Percentiles rank a stretch among this genome's conserved stretches.
phyloP scores from a whole-genome alignment of 2,329 filamentous ascomycete species.

The Emergomyces africanus region DNA sequence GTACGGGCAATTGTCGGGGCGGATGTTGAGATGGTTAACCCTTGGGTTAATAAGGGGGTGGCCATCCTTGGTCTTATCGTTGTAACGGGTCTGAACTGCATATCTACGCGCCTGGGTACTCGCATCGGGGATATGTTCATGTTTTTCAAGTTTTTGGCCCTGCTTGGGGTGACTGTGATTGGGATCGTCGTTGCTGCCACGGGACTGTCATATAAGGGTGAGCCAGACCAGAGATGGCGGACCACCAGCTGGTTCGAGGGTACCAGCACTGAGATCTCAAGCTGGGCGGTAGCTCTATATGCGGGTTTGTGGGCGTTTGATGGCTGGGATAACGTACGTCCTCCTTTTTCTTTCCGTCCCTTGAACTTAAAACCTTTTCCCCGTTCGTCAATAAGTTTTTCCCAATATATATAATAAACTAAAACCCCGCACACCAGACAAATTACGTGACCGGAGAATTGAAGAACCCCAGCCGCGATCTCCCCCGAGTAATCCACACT shows the following conservation, averaged over 20 bases:
- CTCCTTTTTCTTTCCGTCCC: no score
- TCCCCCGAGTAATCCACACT: slow-evolving; percentile 90
- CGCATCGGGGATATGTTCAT: slow-evolving; percentile 85
- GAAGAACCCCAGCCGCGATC: slow-evolving; percentile 75
- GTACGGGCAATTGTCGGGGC: slow-evolving; percentile 75
- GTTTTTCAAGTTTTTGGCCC: slow-evolving; percentile 89
- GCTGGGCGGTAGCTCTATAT: slow-evolving; percentile 89
- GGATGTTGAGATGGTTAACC: slow-evolving; percentile 66
- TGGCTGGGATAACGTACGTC: slow-evolving; percentile 90
- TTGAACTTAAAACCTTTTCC: no score
- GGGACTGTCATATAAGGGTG: slow-evolving; percentile 63
- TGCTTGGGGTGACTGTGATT: slow-evolving; percentile 73
- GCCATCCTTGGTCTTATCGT: slow-evolving; percentile 61
- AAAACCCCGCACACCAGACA: slow-evolving; percentile 43
- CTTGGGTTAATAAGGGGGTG: slow-evolving; percentile 83
- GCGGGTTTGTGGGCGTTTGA: slow-evolving; percentile 97
- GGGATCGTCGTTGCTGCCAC: slow-evolving; percentile 84
- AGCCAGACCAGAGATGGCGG: slow-evolving; percentile 77
- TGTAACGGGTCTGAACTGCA: slow-evolving; percentile 77
- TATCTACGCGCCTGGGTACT: slow-evolving; percentile 80
- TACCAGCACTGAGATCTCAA: slow-evolving; percentile 65
- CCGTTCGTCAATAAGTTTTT: background rate
- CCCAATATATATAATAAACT: background rate
- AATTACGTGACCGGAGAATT: slow-evolving; percentile 98
- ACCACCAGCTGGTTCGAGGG: slow-evolving; percentile 75